phyloP scores from a whole-genome alignment of 179 eudicot species.

The Dionaea muscipula region DNA sequence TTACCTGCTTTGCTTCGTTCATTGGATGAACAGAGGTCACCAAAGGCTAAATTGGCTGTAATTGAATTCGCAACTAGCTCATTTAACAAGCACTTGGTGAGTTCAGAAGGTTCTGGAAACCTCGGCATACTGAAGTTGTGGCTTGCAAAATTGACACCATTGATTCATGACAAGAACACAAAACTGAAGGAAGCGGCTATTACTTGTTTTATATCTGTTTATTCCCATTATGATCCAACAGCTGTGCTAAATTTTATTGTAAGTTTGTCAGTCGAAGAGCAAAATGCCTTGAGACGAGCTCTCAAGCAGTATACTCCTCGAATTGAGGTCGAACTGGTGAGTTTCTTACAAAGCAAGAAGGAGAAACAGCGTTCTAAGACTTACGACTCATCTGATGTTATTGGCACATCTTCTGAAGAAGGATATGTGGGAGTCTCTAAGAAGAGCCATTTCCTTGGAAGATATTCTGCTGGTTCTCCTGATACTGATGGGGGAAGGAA shows the following conservation, averaged over 20 bases:
- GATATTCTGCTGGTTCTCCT: conserved; percentile 59
- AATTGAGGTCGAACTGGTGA: conserved; percentile 93
- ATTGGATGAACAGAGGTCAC: conserved; percentile 92
- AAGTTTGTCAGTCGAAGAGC: conserved; percentile 87
- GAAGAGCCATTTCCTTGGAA: conserved; percentile 55
- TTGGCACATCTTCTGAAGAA: conserved; percentile 85
- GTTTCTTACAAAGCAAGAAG: conserved; percentile 78
- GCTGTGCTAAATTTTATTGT: conserved; percentile 75
- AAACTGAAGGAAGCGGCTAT: conserved; percentile 88
- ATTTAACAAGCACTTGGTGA: conserved; percentile 67
- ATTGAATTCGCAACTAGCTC: conserved; percentile 87
- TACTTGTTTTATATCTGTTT: conserved; percentile 82
- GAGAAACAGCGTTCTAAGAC: conserved; percentile 72
- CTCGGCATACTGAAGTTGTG: conserved; percentile 77
- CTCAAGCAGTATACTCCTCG: conserved; percentile 96
- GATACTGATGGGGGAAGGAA: conserved; percentile 76
- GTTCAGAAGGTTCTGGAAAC: conserved; percentile 71
- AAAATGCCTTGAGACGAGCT: conserved; percentile 83
- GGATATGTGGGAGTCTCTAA: conserved; percentile 60
- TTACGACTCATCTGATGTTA: conserved; percentile 71
- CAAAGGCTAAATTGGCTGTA: conserved; percentile 91
- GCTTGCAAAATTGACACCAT: conserved; percentile 87
- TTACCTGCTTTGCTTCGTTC: conserved; percentile 95
- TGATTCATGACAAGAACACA: conserved; percentile 81
- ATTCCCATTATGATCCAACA: conserved; percentile 68